Base-by-base conservation (phyloP, 768 basidiomycete species). In the Phylloporus rhodoxanthus region DNA sequence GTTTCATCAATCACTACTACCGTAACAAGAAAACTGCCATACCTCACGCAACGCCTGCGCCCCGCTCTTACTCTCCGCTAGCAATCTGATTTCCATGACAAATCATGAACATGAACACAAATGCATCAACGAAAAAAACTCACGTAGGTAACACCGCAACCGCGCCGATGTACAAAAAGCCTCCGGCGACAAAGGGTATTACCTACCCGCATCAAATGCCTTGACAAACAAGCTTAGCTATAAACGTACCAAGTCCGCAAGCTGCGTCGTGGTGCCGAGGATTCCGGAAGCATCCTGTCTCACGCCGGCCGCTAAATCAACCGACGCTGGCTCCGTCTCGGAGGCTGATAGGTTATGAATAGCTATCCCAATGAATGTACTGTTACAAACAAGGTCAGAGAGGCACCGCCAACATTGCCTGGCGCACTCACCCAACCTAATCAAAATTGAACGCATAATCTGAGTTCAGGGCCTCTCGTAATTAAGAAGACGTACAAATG, bases 41-140 rank as follows among this genome's bases (percentile, higher is more conserved):
- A 84, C 90, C 84, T 96, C 92, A 36, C 91, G 87, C 63, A 94
- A 66, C n/a, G 91, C 89, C 69, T 94, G 92, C 63, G 76, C 82
- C 45, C 78, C 87, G 63, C 87, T 89, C 68, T 87, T 88, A 70
- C 89, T 92, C 65, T 94, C 92, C 47, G 81, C 82, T 39, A 95
- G 72, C 58, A 95, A 69, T 51, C 92, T 91, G 59, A 44, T 56
- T 55, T 48, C 53, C 55, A 50, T 53, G 40, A 48, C 20, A 47
- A 23, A 48, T 56, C 43, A 54, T 51, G 34, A 53, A 26, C 43
- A 32, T 55, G 39, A 48, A 37, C 48, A 28, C 43, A 9, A 47
- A 14, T 36, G 9, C 47, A 53, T 38, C 54, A 52, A 51, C 20
- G 10, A 29, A 25, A 23, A 29, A 17, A 76, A 58, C 87, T 62